A percentile compares a stretch with the other conserved stretches of the same genome.
Conservation (phyloP, 2,329 filamentous ascomycete species). For the Pleurostoma richardsiae region DNA sequence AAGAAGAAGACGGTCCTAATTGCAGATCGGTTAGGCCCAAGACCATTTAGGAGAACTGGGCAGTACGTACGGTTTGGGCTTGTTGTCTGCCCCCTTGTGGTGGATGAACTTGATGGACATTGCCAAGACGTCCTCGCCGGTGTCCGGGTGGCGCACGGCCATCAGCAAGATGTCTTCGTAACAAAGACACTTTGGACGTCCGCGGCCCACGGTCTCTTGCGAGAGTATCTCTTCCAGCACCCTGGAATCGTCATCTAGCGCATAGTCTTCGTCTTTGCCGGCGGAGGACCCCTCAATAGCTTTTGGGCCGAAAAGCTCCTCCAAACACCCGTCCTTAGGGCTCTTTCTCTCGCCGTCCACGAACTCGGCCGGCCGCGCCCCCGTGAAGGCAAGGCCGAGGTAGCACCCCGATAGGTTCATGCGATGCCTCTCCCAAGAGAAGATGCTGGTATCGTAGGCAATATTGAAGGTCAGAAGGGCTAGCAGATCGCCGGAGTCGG, state of each 20-base stretch:
- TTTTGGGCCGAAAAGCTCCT: slow-evolving; percentile 20
- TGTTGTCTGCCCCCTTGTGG: slow-evolving; percentile 22
- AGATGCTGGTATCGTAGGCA: slow-evolving; percentile 17
- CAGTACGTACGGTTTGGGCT: slow-evolving; percentile 14
- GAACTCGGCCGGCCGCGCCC: slow-evolving; percentile 17
- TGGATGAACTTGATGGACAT: slow-evolving; percentile 25
- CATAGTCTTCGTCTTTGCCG: too few relatives aligned
- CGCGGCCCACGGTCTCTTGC: slow-evolving; percentile 11
- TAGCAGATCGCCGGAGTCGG: not conserved
- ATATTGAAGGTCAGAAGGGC: slow-evolving; percentile 21
- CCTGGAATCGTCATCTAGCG: too few relatives aligned
- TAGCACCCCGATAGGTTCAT: slow-evolving; percentile 18
- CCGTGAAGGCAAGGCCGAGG: slow-evolving; percentile 17
- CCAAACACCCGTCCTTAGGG: slow-evolving; percentile 15
- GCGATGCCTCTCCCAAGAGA: slow-evolving; percentile 15
- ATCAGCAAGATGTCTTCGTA: slow-evolving; percentile 23
- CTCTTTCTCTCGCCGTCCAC: slow-evolving; percentile 17
- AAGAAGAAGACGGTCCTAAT: slow-evolving; percentile 22
- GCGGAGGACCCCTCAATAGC: slow-evolving; percentile 9
- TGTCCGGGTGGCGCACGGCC: slow-evolving; percentile 15
- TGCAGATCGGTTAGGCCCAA: not conserved
- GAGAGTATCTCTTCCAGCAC: slow-evolving; percentile 12
- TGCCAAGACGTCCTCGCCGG: slow-evolving; percentile 9
- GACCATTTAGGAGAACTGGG: not conserved
- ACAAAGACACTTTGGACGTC: slow-evolving; percentile 19